Evolutionary conservation across 2,329 filamentous ascomycete genomes (phyloP).

Genomic region (Pseudodiploospora longispora): DNA sequence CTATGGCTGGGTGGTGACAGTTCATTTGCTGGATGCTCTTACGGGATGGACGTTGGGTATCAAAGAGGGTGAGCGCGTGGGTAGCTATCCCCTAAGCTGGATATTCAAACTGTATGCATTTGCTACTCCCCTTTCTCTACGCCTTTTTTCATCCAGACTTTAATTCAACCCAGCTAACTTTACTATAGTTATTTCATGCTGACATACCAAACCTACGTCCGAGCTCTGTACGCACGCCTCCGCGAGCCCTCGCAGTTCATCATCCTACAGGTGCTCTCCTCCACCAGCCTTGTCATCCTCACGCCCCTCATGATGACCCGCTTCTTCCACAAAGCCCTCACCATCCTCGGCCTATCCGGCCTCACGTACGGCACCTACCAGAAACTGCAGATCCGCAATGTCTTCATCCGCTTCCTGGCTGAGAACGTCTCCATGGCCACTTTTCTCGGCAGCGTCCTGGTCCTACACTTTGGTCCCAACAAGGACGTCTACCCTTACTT

Average conservation of each 20-base stretch:
- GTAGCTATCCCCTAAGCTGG: slow-evolving; percentile 63
- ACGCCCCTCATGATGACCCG: slow-evolving; percentile 57
- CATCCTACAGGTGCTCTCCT: slow-evolving; percentile 56
- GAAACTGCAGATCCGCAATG: slow-evolving; percentile 57
- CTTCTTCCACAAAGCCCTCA: slow-evolving; percentile 47
- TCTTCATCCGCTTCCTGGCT: slow-evolving; percentile 59
- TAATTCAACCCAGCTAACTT: slow-evolving; percentile 5
- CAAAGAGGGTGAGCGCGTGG: slow-evolving; percentile 57
- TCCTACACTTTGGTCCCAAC: slow-evolving; percentile 59
- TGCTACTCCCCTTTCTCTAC: background rate
- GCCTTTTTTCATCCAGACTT: background rate
- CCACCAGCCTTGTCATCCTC: slow-evolving; percentile 53
- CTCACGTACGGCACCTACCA: slow-evolving; percentile 57
- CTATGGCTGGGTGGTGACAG: slow-evolving; percentile 61
- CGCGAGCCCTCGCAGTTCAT: slow-evolving; percentile 59
- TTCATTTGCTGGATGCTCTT: slow-evolving; percentile 55
- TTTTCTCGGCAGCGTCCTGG: slow-evolving; percentile 57
- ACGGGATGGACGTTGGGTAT: slow-evolving; percentile 61
- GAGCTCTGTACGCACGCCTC: slow-evolving; percentile 59
- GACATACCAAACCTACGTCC: slow-evolving; percentile 65
- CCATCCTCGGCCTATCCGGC: slow-evolving; percentile 44
- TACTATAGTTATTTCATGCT: slow-evolving; percentile 52
- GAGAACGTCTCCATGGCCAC: slow-evolving; percentile 63
- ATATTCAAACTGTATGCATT: slow-evolving; percentile 57
- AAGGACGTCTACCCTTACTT: slow-evolving; percentile 64